A percentile compares a stretch with the other conserved stretches of the same genome.
Evolutionary conservation across 2,329 filamentous ascomycete genomes (phyloP).

Genomic region (Diaporthe ilicicola): DNA sequence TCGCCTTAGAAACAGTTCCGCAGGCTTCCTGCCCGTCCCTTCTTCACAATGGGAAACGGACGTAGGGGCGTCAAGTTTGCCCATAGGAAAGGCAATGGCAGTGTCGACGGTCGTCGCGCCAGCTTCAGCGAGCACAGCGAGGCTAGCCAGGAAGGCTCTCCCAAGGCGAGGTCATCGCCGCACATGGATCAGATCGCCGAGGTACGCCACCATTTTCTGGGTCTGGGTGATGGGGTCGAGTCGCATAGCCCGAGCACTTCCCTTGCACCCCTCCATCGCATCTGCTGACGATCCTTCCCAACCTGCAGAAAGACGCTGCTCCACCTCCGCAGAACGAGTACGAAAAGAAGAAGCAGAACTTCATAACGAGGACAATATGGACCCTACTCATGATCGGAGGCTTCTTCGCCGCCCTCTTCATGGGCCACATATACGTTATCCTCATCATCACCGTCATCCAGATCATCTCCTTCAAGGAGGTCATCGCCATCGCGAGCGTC

Average conservation of each 20-base stretch:
- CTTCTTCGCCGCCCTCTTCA: conserved; percentile 93
- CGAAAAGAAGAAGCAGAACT: conserved; percentile 98
- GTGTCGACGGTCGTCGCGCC: conserved; percentile 66
- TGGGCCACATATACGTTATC: conserved; percentile 97
- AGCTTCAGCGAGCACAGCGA: conserved; percentile 79
- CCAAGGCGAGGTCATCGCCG: conserved; percentile 40
- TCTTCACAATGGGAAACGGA: conserved; percentile 43
- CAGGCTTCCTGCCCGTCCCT: neutral
- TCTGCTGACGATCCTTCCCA: conserved; percentile 34
- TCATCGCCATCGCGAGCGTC: conserved; percentile 96
- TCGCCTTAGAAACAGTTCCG: neutral
- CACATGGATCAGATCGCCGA: conserved; percentile 51
- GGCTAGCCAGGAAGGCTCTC: conserved; percentile 67
- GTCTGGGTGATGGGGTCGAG: neutral
- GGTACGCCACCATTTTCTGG: conserved; percentile 36
- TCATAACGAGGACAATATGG: conserved; percentile 97
- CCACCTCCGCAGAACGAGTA: conserved; percentile 71
- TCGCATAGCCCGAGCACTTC: conserved; percentile 17
- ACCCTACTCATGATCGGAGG: conserved; percentile 95
- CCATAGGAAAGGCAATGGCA: conserved; percentile 58
- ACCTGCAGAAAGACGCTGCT: conserved; percentile 51
- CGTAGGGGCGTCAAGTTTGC: conserved; percentile 65
- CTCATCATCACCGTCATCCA: conserved; percentile 91
- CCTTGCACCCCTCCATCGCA: neutral
- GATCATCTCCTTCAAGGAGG: conserved; percentile 98